Evolutionary conservation across 2,329 filamentous ascomycete genomes (phyloP), one percentile per base, ranked within the genome.

Genomic region (Botrytis pseudocinerea): DNA sequence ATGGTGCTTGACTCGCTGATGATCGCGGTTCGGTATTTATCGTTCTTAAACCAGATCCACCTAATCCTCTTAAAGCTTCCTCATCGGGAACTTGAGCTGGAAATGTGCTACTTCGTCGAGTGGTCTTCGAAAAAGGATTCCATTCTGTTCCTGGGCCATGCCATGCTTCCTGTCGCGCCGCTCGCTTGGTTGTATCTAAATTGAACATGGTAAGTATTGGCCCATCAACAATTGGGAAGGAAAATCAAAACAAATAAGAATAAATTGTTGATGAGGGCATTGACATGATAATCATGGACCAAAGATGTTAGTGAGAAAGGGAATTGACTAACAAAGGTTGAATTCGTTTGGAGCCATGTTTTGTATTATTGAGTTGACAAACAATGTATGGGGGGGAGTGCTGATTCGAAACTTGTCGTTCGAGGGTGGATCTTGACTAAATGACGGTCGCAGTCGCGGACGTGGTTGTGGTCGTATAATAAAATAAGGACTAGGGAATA

Each of bases 101-200:
- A 32, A 66, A 69, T 32, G 69, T 72, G 25, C 32, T 78, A 44
- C 72, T 77, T 10, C 77, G 75, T 44, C 77, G 71, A 4, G 71
- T 74, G 16, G 73, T 78, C 66, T 78, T 79, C 25, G 74, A 73
- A 64, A 77, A 81, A 7, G 80, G 79, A 70, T 80, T 81, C n/a
- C 65, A 78, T 54, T 79, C 77, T 71, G 65, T 68, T 32, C 65
- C 65, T 22, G 65, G 65, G 16, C 77, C 74, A 70, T 78, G 78
- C 79, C 79, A 80, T 44, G 80, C 80, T 68, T 80, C 79, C 69
- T 79, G 78, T 60, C 77, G 76, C 73, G 80, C 80, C 51, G 76
- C 73, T 63, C 78, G 76, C 72, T 78, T 77, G 32, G 79, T 78
- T 16, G 70, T 64, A 66, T 80, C 78, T 80, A 75, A 25, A 61